These are phyloP conservation scores for Colletotrichum brevisporum DNA, from an alignment of 2,329 filamentous ascomycete species.

Conservation along the genomic window DNA sequence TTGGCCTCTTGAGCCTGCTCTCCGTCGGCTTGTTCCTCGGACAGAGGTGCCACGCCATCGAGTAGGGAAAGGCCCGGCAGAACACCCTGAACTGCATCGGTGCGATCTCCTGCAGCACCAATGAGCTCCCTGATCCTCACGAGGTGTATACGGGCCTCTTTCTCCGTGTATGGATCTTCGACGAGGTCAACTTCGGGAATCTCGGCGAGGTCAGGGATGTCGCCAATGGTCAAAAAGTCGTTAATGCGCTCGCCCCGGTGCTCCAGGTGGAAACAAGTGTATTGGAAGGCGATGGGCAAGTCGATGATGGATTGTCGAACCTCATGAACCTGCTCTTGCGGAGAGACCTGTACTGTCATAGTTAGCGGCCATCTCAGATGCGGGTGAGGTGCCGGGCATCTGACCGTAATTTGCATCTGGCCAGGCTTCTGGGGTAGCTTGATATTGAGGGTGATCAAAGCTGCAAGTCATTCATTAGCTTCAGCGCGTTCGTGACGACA, in stretches of 20 bases:
- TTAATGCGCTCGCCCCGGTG: slow-evolving; percentile 91
- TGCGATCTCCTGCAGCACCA: slow-evolving; percentile 89
- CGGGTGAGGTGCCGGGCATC: slow-evolving; percentile 43
- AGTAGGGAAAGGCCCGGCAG: slow-evolving; percentile 88
- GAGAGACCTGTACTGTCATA: slow-evolving; percentile 75
- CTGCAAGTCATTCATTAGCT: slow-evolving; percentile 51
- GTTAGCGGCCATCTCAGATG: slow-evolving; percentile 24
- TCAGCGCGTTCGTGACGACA: neutral
- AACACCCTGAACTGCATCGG: slow-evolving; percentile 89
- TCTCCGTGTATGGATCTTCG: slow-evolving; percentile 97
- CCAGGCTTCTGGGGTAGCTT: slow-evolving; percentile 84
- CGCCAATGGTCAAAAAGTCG: slow-evolving; percentile 92
- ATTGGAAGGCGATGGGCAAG: slow-evolving; percentile 91
- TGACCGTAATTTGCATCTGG: slow-evolving; percentile 88
- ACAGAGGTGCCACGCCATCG: slow-evolving; percentile 76
- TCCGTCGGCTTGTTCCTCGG: slow-evolving; percentile 55
- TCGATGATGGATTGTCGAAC: slow-evolving; percentile 97
- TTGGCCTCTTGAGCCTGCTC: slow-evolving; percentile 53
- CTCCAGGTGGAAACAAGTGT: slow-evolving; percentile 99
- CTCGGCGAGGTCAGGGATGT: slow-evolving; percentile 83
- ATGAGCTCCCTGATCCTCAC: slow-evolving; percentile 93
- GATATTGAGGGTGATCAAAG: slow-evolving; percentile 77
- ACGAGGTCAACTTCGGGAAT: slow-evolving; percentile 86
- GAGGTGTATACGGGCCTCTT: slow-evolving; percentile 95
- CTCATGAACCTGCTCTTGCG: slow-evolving; percentile 97